phyloP scores from a whole-genome alignment of 2,329 filamentous ascomycete genomes.

The Pochonia chlamydosporia region DNA sequence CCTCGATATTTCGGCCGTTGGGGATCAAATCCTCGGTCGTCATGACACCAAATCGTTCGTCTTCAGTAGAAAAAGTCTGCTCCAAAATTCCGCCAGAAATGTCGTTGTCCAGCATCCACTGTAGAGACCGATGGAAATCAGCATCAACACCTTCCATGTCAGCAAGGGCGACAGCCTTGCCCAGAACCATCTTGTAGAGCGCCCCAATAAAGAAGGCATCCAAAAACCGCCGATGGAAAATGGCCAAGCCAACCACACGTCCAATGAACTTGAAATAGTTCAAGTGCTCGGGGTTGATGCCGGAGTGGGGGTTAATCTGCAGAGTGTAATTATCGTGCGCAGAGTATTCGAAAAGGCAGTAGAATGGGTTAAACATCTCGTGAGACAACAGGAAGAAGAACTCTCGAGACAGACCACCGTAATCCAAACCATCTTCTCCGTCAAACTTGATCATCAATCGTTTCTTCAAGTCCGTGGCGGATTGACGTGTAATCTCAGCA shows the following conservation, averaged over 20 bases:
- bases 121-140: constrained; percentile 92
- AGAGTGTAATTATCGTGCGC: constrained; percentile 99
- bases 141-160: constrained; percentile 99
- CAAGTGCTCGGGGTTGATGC: constrained; percentile 97
- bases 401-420: constrained; percentile 93
- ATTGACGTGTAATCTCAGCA: constrained; percentile 96
- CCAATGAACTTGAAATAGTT: constrained; percentile 99
- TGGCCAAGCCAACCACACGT: constrained; percentile 90
- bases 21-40: constrained; percentile 92
- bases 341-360: constrained; percentile 98
- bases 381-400: constrained; percentile 99
- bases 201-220: constrained; percentile 99
- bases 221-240: constrained; percentile 95
- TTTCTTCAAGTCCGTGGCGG: constrained; percentile 94
- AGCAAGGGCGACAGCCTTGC: constrained; percentile 82
- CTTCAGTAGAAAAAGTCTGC: constrained; percentile 93
- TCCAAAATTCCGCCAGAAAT: constrained; percentile 89
- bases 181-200: constrained; percentile 98
- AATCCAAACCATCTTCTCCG: constrained; percentile 95
- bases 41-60: constrained; percentile 93
- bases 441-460: constrained; percentile 99
- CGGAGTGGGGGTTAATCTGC: constrained; percentile 98
- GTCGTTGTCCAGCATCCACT: constrained; percentile 98
- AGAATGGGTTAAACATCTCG: constrained; percentile 99
- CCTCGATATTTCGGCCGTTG: constrained; percentile 82